Conservation (phyloP, 1,284 basidiomycete genomes). For the Rhodotorula sp. region DNA sequence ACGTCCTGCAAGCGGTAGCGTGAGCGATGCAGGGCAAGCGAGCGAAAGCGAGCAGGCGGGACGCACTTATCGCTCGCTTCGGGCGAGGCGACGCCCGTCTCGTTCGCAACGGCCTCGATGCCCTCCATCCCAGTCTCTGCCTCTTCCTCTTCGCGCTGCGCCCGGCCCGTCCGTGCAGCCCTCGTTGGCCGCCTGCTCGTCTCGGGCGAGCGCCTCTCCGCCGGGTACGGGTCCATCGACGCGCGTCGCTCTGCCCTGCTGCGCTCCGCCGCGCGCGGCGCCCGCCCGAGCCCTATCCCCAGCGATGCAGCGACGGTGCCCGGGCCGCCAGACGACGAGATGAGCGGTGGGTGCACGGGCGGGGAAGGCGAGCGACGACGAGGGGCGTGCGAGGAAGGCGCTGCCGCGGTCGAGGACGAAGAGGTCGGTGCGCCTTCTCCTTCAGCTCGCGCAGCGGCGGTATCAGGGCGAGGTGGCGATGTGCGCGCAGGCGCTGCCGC, state of each 20-base stretch:
- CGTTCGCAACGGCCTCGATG: too few relatives aligned
- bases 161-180: neutral
- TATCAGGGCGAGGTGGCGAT: neutral
- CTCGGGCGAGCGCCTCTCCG: neutral
- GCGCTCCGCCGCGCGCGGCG: neutral
- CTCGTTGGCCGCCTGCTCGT: neutral
- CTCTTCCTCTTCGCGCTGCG: neutral
- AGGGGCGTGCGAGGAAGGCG: neutral
- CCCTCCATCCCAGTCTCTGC: neutral
- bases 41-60: neutral
- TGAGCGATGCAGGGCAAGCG: neutral
- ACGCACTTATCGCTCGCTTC: neutral
- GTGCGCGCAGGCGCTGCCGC: neutral
- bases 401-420: neutral
- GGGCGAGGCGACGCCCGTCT: neutral
- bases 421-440: neutral
- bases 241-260: neutral
- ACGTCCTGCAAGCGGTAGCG: neutral
- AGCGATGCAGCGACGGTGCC: neutral
- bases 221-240: conserved; percentile 19
- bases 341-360: neutral
- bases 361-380: neutral
- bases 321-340: neutral
- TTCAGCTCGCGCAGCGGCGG: neutral
- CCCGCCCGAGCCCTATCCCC: conserved; percentile 1